Conservation (phyloP, 441 rosid genomes). For the Manihot esculenta region DNA sequence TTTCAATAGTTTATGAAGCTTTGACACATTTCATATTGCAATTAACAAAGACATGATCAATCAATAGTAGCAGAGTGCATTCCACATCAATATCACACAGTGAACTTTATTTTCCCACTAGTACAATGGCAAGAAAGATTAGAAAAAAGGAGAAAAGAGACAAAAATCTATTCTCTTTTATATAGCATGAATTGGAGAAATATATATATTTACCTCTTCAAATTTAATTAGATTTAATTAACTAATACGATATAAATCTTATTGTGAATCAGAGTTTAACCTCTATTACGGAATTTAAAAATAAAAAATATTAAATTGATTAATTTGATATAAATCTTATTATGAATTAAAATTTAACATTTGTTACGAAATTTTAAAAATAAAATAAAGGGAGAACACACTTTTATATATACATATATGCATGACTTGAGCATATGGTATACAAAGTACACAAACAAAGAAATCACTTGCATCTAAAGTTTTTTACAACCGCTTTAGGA, state of each 20-base stretch:
- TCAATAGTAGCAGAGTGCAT: too few relatives aligned
- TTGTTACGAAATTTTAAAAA: too few relatives aligned
- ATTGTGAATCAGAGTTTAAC: too few relatives aligned
- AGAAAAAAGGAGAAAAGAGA: constrained; percentile 1
- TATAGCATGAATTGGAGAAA: too few relatives aligned
- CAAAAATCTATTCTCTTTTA: not conserved
- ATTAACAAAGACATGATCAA: too few relatives aligned
- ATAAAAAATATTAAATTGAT: too few relatives aligned
- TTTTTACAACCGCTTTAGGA: constrained; percentile 9
- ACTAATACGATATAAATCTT: too few relatives aligned
- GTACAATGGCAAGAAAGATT: not conserved
- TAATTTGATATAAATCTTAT: not conserved
- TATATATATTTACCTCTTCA: too few relatives aligned
- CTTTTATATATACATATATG: not conserved
- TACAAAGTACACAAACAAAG: constrained; percentile 3
- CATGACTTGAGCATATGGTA: not conserved
- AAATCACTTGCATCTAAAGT: constrained; percentile 13
- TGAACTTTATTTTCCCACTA: constrained; percentile 9
- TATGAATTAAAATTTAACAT: not conserved
- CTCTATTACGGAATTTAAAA: too few relatives aligned
- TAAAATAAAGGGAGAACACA: too few relatives aligned
- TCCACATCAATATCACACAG: constrained; percentile 32
- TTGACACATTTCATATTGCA: not conserved
- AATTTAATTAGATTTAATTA: too few relatives aligned
- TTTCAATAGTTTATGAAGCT: too few relatives aligned